These are phyloP conservation scores for Acacia confusa DNA, from an alignment of 306 rosid species.

Conservation along the genomic window DNA sequence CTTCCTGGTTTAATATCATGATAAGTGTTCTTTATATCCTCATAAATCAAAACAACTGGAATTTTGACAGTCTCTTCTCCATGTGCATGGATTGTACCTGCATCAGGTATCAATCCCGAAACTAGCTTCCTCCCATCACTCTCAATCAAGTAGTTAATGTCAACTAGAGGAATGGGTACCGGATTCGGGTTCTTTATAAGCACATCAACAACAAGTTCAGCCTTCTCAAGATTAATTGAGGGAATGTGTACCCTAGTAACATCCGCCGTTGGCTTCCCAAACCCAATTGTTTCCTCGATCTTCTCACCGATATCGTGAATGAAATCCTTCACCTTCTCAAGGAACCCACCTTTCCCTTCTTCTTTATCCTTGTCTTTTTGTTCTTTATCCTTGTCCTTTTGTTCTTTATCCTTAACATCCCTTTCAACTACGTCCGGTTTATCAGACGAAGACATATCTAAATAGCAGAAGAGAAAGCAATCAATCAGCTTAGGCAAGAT, in stretches of 20 bases:
- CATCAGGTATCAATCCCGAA: slow-evolving; percentile 91
- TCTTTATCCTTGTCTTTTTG: slow-evolving; percentile 50
- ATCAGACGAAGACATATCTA: slow-evolving; percentile 69
- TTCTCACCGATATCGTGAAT: slow-evolving; percentile 94
- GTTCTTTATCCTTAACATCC: slow-evolving; percentile 49
- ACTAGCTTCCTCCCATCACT: slow-evolving; percentile 88
- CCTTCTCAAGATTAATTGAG: slow-evolving; percentile 62
- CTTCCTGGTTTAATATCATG: slow-evolving; percentile 77
- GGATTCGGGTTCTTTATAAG: slow-evolving; percentile 91
- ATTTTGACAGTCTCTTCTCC: slow-evolving; percentile 83
- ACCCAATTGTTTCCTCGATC: slow-evolving; percentile 81
- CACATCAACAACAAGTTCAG: slow-evolving; percentile 79
- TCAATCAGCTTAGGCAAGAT: slow-evolving; percentile 32
- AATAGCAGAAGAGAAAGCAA: neutral
- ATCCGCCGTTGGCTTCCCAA: slow-evolving; percentile 94
- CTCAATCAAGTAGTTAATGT: slow-evolving; percentile 80
- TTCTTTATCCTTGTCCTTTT: slow-evolving; percentile 56
- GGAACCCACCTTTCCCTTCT: slow-evolving; percentile 70
- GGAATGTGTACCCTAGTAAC: slow-evolving; percentile 70
- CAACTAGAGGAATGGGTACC: slow-evolving; percentile 84
- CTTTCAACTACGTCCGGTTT: slow-evolving; percentile 62
- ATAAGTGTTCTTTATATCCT: slow-evolving; percentile 80
- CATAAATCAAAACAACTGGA: slow-evolving; percentile 69
- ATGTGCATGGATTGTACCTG: slow-evolving; percentile 85
- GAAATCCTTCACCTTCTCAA: slow-evolving; percentile 90